Evolutionary conservation across 257 asterid genomes (phyloP), one percentile per base, ranked within the genome.

Genomic region (Solanum pinnatisectum): DNA sequence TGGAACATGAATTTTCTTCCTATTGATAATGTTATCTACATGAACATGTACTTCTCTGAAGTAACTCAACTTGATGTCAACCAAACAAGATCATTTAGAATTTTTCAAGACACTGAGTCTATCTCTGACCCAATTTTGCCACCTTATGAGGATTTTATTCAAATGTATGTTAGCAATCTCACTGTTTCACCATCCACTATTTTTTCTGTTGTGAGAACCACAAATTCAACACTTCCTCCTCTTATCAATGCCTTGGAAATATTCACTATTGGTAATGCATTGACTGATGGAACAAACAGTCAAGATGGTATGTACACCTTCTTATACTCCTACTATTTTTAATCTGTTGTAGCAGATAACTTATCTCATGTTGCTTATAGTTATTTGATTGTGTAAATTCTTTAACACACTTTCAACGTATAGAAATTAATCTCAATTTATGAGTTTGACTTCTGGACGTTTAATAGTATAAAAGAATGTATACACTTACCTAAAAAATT

Each of bases 211-310:
- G 93, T 90, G 8, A 5, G 22, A 30, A 83, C 91, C 1, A 30
- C 86, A 13, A 89, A 6, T 86, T 91, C 98, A 3, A 93, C 95
- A 8, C 95, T 95, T 56, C 94, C 95, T 7, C 96, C 98, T 8
- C 91, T 95, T 77, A 91, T 95, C 89, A 95, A 92, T 46, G 97
- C 94, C 71, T 13, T 93, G 93, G 98, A 93, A 87, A 68, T 92
- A 6, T 94, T 90, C 74, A 8, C 39, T 82, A 12, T 92, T n/a
- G 88, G 94, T 15, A 86, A 89, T 13, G 82, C 42, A 8, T 76
- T 92, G 6, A 87, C 90, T 2, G 25, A 88, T 27, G 94, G 94
- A 16, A 93, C 98, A 76, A 36, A 89, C 52, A 39, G 8, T 23
- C 39, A 42, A 40, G 98, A 95, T 84, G 92, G 98, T 94, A 40